A percentile compares a stretch with the other conserved stretches of the same genome.
Evolutionary conservation across 2,329 filamentous ascomycete genomes (phyloP).

Genomic region (Cladobotryum mycophilum): DNA sequence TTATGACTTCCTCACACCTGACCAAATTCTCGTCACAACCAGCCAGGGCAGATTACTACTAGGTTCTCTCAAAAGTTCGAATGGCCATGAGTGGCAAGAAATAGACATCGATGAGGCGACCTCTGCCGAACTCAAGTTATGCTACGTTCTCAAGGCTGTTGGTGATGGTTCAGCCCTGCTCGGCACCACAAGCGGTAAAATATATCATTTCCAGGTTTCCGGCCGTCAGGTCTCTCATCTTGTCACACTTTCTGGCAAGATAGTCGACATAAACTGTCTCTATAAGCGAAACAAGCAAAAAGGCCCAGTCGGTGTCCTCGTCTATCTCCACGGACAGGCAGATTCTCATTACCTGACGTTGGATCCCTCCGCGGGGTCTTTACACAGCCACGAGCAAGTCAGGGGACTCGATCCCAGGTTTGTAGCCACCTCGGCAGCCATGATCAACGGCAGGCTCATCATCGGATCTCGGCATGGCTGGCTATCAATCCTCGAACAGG

Average conservation of each 20-base stretch:
- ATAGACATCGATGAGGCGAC: conserved; percentile 29
- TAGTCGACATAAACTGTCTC: conserved; percentile 45
- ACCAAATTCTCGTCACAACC: conserved; percentile 50
- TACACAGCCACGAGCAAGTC: conserved; percentile 26
- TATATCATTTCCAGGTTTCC: conserved; percentile 38
- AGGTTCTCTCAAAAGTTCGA: conserved; percentile 27
- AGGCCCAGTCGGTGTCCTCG: conserved; percentile 30
- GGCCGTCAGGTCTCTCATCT: conserved; percentile 25
- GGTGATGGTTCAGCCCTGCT: conserved; percentile 36
- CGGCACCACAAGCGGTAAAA: conserved; percentile 41
- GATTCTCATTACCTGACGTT: conserved; percentile 39
- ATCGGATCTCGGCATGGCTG: conserved; percentile 50
- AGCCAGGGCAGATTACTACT: conserved; percentile 54
- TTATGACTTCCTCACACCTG: conserved; percentile 55
- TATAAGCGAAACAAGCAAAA: conserved; percentile 4
- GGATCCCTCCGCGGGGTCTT: conserved; percentile 22
- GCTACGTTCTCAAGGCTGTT: conserved; percentile 41
- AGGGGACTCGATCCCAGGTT: conserved; percentile 42
- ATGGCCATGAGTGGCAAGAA: conserved; percentile 36
- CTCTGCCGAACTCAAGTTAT: conserved; percentile 35
- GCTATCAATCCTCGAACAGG: conserved; percentile 30
- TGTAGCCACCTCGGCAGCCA: conserved; percentile 41
- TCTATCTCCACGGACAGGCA: conserved; percentile 41
- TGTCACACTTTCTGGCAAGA: conserved; percentile 38
- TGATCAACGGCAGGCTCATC: conserved; percentile 37